Evolutionary conservation across 2,329 filamentous ascomycete genomes (phyloP).

Genomic region (Apiospora saccharicola): DNA sequence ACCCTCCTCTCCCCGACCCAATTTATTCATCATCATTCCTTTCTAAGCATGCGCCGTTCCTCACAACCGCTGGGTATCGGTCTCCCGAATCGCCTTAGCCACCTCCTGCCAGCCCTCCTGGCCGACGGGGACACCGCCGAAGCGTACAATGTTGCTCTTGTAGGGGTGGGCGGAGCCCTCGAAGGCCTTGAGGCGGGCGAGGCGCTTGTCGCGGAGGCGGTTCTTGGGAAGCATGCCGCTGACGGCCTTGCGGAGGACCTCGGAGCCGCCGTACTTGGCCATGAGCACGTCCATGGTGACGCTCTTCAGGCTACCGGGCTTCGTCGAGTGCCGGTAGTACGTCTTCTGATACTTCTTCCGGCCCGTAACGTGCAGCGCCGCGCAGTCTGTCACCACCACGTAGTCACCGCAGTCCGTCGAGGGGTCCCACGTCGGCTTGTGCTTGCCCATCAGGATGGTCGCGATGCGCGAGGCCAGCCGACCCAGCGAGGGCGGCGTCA

Average conservation of each 20-base stretch:
- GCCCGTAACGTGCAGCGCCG: slow-evolving; percentile 85
- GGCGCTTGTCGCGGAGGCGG: slow-evolving; percentile 82
- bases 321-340: slow-evolving; percentile 94
- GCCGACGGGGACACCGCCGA: slow-evolving; percentile 67
- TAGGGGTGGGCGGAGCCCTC: slow-evolving; percentile 94
- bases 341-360: slow-evolving; percentile 93
- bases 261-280: slow-evolving; percentile 90
- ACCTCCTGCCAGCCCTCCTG: slow-evolving; percentile 60
- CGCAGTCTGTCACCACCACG: slow-evolving; percentile 91
- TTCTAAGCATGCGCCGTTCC: background rate
- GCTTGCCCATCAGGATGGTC: slow-evolving; percentile 92
- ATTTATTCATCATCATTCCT: background rate
- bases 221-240: slow-evolving; percentile 99
- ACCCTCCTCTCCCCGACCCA: background rate
- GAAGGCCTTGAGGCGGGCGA: slow-evolving; percentile 92
- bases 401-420: slow-evolving; percentile 99
- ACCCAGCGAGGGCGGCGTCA: slow-evolving; percentile 81
- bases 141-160: slow-evolving; percentile 82
- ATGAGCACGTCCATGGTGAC: slow-evolving; percentile 97
- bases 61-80: slow-evolving; percentile 60
- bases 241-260: slow-evolving; percentile 90
- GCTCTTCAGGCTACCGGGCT: slow-evolving; percentile 83
- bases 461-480: slow-evolving; percentile 90
- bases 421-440: slow-evolving; percentile 97
- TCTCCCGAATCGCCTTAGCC: slow-evolving; percentile 57